Evolutionary conservation across 371 early-diverging fungal species (phyloP).

Genomic region (Haplosporangium sp.): DNA sequence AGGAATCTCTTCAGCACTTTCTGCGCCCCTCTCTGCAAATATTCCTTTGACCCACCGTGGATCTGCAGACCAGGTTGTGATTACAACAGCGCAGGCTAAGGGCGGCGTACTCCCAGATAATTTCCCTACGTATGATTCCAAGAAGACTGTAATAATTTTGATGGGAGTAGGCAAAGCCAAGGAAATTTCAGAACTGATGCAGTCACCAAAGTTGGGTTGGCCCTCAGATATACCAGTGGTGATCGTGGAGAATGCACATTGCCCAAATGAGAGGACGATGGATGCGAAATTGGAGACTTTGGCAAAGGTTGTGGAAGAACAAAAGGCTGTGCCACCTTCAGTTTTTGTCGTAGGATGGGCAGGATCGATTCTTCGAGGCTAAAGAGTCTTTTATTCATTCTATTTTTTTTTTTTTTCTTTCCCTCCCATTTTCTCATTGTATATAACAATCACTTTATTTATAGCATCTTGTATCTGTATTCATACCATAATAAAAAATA

Average conservation of each 20-base stretch:
- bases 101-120: slow-evolving; percentile 79
- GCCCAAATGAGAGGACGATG: slow-evolving; percentile 70
- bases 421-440: too few species aligned
- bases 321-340: slow-evolving; percentile 75
- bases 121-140: slow-evolving; percentile 71
- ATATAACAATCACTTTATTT: too few species aligned
- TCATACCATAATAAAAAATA: too few species aligned
- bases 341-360: slow-evolving; percentile 75
- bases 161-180: slow-evolving; percentile 85
- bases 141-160: slow-evolving; percentile 82
- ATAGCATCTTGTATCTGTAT: too few species aligned
- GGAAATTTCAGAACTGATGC: slow-evolving; percentile 68
- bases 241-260: slow-evolving; percentile 79
- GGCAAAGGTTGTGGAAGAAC: slow-evolving; percentile 60
- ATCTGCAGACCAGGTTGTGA: slow-evolving; percentile 82
- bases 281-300: slow-evolving; percentile 67
- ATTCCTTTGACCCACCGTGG: slow-evolving; percentile 88
- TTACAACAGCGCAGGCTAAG: slow-evolving; percentile 82
- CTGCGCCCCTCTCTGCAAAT: slow-evolving; percentile 76
- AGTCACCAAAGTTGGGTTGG: slow-evolving; percentile 62
- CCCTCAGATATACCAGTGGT: slow-evolving; percentile 70
- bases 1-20: slow-evolving; percentile 83
- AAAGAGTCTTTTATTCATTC: too few species aligned
- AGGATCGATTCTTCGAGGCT: slow-evolving; percentile 34
- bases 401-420: too few species aligned